Evolutionary conservation across 371 early-diverging fungal species (phyloP), one percentile per base, ranked within the genome.

Genomic region (Rhizomucor miehei): DNA sequence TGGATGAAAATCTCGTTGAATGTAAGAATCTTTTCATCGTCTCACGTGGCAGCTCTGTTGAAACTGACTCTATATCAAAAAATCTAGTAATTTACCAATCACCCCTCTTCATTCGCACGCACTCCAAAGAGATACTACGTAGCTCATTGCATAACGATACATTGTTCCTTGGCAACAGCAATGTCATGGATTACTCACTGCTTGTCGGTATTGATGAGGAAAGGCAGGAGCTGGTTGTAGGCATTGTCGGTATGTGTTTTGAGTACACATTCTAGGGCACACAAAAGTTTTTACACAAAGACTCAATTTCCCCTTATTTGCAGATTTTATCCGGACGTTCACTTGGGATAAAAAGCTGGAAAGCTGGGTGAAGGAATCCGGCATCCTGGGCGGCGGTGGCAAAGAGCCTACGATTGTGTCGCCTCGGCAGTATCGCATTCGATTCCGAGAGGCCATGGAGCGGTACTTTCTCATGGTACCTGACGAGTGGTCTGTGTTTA

Each of bases 281-380:
- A n/a, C 13, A 36, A 47, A 12, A 37, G 47, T 21, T n/a, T n/a
- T n/a, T n/a, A n/a, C n/a, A 8, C 29, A 29, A 8, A 29, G 8
- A 3, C 29, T 29, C 29, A 29, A 29, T 29, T 29, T 29, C 5
- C 29, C 24, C 13, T 5, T 19, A 35, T 44, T n/a, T 19, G 44
- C 44, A 84, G 98, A 98, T 65, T 97, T 93, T 67, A 95, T 97
- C 48, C 85, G 97, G 34, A 92, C 95, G 0, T 98, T 92, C 64
- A 98, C 97, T 0, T 97, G 97, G 97, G 95, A 95, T 67, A 98
- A 97, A 73, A 90, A 90, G 62, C 61, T 98, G n/a, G 98, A 98
- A 63, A 90, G 86, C 53, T 93, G 93, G 92, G 95, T 95, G 35
- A 98, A 97, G 73, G 95, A 94, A 63, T 84, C 94, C 0, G 89